Evolutionary conservation across 176 grass and related monocot genomes (phyloP), one percentile per base, ranked within the genome.

Genomic region (Dendrocalamus sinicus): DNA sequence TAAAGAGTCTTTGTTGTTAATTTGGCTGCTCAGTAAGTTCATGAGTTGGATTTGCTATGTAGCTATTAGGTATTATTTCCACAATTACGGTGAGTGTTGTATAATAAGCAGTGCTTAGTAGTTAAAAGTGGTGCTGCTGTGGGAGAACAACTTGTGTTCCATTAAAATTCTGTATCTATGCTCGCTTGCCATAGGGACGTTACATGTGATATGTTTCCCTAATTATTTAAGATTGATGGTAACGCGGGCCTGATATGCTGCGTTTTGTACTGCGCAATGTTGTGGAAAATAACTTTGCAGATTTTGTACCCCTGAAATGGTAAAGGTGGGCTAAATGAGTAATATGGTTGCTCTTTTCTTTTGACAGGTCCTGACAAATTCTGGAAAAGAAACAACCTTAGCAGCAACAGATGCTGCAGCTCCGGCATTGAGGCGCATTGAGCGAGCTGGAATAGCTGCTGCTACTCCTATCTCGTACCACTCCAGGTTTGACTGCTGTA

Each of bases 401-500:
- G 96, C 93, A 65, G 95, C 96, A 73, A 96, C 90, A 47, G 96
- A 99, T 86, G 96, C 96, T 69, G 93, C 93, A 76, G 96, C 96
- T 86, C 96, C 96, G 43, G 87, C 96, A 51, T 84, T 99, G 78
- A 95, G 87, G 66, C 96, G 96, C 40, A 95, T 99, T 76, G 96
- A 99, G 71, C 91, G 96, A 89, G 93, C 96, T 55, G 96, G 93
- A 48, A 95, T 99, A 82, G 96, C 93, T 47, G 96, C 96, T 81
- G 96, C 96, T 65, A 96, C 96, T 86, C 96, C 93, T 65, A 92
- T 99, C 72, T 91, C 93, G 13, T 99, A 99, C 78, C 93, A 99
- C 63, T 99, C 96, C 32, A 99, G 95, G 95, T 98, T 89, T 83
- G 73, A 39, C 64, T 71, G 53, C 44, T 78, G n/a, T 70, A 6